phyloP scores from a whole-genome alignment of 768 basidiomycete genomes.

The Trametes cinnabarina region DNA sequence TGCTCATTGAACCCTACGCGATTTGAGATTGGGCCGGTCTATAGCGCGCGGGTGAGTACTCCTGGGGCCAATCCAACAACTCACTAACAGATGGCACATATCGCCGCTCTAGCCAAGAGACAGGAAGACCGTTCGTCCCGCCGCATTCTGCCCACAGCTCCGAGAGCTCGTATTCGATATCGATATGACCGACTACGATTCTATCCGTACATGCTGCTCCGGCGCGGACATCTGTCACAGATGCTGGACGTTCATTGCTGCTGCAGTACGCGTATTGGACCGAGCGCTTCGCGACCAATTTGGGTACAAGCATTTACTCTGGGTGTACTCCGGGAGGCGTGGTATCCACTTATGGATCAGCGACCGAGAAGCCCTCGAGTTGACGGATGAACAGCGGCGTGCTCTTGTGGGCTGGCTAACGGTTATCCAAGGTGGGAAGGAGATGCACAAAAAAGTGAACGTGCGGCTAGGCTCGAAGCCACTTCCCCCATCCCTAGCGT shows the following conservation, averaged over 20 bases:
- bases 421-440: conserved; percentile 77
- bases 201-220: conserved; percentile 91
- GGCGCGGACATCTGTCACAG: conserved; percentile 86
- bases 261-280: conserved; percentile 88
- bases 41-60: conserved; percentile 74
- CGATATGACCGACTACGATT: conserved; percentile 99
- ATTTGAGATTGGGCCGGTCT: conserved; percentile 96
- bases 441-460: conserved; percentile 80
- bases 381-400: conserved; percentile 89
- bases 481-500: conserved; percentile 78
- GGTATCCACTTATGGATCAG: conserved; percentile 99
- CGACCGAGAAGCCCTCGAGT: conserved; percentile 79
- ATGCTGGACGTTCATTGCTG: conserved; percentile 94
- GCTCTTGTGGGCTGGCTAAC: conserved; percentile 86
- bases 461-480: conserved; percentile 47
- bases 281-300: conserved; percentile 80
- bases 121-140: conserved; percentile 75
- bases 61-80: no score
- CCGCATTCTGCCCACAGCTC: conserved; percentile 65
- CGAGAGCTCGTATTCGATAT: conserved; percentile 99
- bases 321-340: conserved; percentile 98
- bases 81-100: background rate
- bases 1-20: conserved; percentile 83
- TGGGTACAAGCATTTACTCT: conserved; percentile 85
- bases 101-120: conserved; percentile 70